Evolutionary conservation across 2,329 filamentous ascomycete genomes (phyloP).

Genomic region (Fusarium succisae): DNA sequence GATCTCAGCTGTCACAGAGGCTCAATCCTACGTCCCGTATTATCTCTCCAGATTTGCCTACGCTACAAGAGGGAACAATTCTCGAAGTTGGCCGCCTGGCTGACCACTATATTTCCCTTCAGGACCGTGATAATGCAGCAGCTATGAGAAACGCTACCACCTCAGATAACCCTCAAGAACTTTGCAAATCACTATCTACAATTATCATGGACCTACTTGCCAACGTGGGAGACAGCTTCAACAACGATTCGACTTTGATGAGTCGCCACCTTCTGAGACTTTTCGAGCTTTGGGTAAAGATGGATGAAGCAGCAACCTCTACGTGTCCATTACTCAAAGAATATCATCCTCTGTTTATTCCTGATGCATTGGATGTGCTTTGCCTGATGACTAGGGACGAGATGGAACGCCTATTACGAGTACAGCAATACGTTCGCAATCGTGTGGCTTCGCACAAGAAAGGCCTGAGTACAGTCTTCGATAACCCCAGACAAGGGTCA

Average conservation of each 20-base stretch:
- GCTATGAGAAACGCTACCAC: neutral
- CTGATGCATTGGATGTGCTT: slow-evolving; percentile 63
- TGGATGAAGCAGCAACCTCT: slow-evolving; percentile 60
- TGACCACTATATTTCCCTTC: neutral
- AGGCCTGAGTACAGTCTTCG: slow-evolving; percentile 57
- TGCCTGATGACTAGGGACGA: slow-evolving; percentile 58
- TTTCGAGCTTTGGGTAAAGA: slow-evolving; percentile 65
- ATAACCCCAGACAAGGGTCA: slow-evolving; percentile 41
- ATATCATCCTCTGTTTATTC: slow-evolving; percentile 61
- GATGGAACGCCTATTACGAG: slow-evolving; percentile 58
- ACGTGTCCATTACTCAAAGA: slow-evolving; percentile 58
- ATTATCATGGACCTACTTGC: neutral
- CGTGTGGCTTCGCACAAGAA: slow-evolving; percentile 24
- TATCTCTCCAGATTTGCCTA: rapidly evolving
- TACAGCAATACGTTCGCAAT: slow-evolving; percentile 30
- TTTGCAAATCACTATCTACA: neutral
- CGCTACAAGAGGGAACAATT: neutral
- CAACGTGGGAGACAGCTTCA: slow-evolving; percentile 40
- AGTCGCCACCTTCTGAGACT: slow-evolving; percentile 56
- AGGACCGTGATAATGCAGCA: rapidly evolving
- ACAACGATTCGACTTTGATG: slow-evolving; percentile 43
- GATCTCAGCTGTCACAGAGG: slow-evolving; percentile 29
- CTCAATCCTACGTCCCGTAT: slow-evolving; percentile 8
- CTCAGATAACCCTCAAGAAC: neutral
- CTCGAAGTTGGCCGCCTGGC: neutral